A percentile compares a stretch with the other conserved stretches of the same genome.
Evolutionary conservation across 2,329 filamentous ascomycete genomes (phyloP).

Genomic region (Dactylonectria estremocensis): DNA sequence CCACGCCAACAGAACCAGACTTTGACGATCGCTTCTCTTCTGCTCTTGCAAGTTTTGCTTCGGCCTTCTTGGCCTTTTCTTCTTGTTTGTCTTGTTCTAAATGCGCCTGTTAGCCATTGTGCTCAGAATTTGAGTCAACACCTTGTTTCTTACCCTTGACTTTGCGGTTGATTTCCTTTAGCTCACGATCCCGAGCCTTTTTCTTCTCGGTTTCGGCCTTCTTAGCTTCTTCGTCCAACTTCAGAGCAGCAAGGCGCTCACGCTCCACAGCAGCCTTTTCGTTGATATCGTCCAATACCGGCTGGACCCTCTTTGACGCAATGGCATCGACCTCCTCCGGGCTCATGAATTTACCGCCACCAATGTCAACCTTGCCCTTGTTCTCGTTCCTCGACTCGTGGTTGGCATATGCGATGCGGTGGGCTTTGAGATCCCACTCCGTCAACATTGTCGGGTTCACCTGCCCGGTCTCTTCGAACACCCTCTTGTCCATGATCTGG

Average conservation of each 20-base stretch:
- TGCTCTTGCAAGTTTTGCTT: constrained; percentile 60
- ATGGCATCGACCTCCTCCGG: constrained; percentile 85
- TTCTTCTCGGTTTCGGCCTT: constrained; percentile 66
- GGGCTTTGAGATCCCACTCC: constrained; percentile 86
- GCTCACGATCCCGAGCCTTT: constrained; percentile 67
- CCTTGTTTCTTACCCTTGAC: constrained; percentile 68
- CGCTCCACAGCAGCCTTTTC: constrained; percentile 82
- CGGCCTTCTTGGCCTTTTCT: constrained; percentile 51
- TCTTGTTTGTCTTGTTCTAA: constrained; percentile 64
- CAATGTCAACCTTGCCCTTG: constrained; percentile 75
- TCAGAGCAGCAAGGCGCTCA: constrained; percentile 76
- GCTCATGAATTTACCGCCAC: constrained; percentile 85
- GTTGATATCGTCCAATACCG: constrained; percentile 87
- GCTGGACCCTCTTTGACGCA: constrained; percentile 83
- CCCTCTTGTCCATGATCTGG: constrained; percentile 84
- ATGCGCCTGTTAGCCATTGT: constrained; percentile 48
- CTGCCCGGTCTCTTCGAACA: constrained; percentile 83
- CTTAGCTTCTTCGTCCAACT: constrained; percentile 71
- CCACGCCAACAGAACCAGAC: constrained; percentile 37
- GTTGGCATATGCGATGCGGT: constrained; percentile 77
- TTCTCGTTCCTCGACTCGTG: constrained; percentile 73
- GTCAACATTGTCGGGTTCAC: constrained; percentile 77
- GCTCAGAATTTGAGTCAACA: background rate
- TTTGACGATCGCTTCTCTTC: constrained; percentile 68
- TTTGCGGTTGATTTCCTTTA: constrained; percentile 68